Evolutionary conservation across 2,329 filamentous ascomycete genomes (phyloP).

Genomic region (Penicillium sp.): DNA sequence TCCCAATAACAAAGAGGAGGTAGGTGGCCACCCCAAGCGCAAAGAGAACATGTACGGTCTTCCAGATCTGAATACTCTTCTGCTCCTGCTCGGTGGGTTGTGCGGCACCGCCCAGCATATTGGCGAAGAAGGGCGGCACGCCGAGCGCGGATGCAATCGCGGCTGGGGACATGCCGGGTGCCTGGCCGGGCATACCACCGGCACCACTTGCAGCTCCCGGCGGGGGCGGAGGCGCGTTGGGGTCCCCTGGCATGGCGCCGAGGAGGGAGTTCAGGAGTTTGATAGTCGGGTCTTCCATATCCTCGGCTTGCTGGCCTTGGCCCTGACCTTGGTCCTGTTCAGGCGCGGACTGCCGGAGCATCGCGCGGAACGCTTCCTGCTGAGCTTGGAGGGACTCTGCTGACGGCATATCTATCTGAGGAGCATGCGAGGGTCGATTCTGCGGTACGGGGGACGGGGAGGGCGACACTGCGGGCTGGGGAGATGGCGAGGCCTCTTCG

Average conservation of each 20-base stretch:
- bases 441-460: slow-evolving; percentile 30
- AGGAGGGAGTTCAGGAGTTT: slow-evolving; percentile 39
- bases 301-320: slow-evolving; percentile 16
- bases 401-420: slow-evolving; percentile 27
- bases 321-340: slow-evolving; percentile 18
- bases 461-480: slow-evolving; percentile 20
- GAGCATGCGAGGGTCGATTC: slow-evolving; percentile 14
- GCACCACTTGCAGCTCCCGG: slow-evolving; percentile 23
- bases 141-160: slow-evolving; percentile 46
- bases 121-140: slow-evolving; percentile 40
- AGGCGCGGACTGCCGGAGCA: slow-evolving; percentile 35
- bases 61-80: slow-evolving; percentile 49
- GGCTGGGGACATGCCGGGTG: slow-evolving; percentile 23
- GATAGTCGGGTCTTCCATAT: slow-evolving; percentile 37
- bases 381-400: slow-evolving; percentile 39
- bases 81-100: slow-evolving; percentile 39
- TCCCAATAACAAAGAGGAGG: slow-evolving; percentile 39
- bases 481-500: slow-evolving; percentile 25
- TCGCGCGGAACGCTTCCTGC: slow-evolving; percentile 43
- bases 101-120: slow-evolving; percentile 38
- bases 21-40: slow-evolving; percentile 57
- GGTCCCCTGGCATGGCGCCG: slow-evolving; percentile 28
- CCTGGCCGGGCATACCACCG: slow-evolving; percentile 10
- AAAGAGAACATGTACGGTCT: slow-evolving; percentile 58
- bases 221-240: slow-evolving; percentile 20